Evolutionary conservation across 2,329 filamentous ascomycete species (phyloP), one percentile per base, ranked within the genome.

Genomic region (Trichophyton simii): DNA sequence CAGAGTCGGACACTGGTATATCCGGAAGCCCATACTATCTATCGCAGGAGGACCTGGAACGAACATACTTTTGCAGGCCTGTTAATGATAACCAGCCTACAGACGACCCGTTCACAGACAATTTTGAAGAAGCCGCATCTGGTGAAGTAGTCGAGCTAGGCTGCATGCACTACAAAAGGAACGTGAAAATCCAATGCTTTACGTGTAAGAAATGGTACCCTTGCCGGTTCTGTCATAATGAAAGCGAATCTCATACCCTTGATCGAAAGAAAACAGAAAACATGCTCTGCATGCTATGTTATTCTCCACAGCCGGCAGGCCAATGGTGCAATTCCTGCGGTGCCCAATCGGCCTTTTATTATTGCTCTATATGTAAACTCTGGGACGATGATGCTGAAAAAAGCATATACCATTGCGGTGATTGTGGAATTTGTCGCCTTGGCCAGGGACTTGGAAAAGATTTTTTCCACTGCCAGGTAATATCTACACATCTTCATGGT

Each of bases 281-380:
- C 69, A 99, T 99, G 94, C 82, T 99, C 4, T 99, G 94, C 73
- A 99, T 99, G 94, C 80, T 91, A 31, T 99, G 94, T 72, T 84
- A 86, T 5, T 89, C 87, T 61, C 87, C 94, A 1, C 94, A 99
- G 69, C 83, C 83, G 61, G 91, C 88, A 2, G 84, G 84, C 34
- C 89, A 95, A 65, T 80, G 83, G 59, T 99, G 94, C 72, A 79
- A 82, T 58, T 80, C 83, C 61, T 99, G 94, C 71, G 87, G 86
- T 18, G 84, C 85, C 66, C 83, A 85, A 62, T 84, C 89, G 5
- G 91, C 92, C 11, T 87, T 87, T 69, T 97, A 97, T 73, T 99
- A 95, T 72, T 99, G 94, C 76, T 83, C 85, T 60, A 87, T 94
- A 61, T 99, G 94, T 80, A 96, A 96, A 75, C 80, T 99, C 1